Base-by-base conservation (phyloP, 176 grass and related monocot genomes). In the Canna indica region DNA sequence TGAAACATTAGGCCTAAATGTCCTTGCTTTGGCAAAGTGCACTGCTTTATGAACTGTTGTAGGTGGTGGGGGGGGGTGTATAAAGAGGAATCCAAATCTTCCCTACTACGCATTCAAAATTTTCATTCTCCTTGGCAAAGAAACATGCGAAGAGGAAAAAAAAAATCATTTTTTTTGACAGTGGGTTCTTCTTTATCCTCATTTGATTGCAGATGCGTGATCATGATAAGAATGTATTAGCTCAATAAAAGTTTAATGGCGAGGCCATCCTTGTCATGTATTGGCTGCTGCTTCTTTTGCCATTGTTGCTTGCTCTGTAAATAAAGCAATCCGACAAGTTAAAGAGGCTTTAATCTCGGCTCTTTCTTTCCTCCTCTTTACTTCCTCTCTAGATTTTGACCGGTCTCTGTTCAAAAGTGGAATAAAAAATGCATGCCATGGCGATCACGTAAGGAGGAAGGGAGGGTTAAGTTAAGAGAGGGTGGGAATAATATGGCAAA, bases 1-100 rank as follows among this genome's bases (percentile, higher is more conserved):
- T 88, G 85, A 79, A 47, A 79, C 71, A 81, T 88, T 72, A 58
- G 47, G 45, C 54, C 73, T 62, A 63, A 65, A 73, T 81, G 71
- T 71, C 80, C 77, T 85, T 65, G 66, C 76, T 85, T 90, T 83
- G 67, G 68, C 34, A 70, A 58, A 69, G 79, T 80, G 83, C 85
- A 70, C 82, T 77, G 73, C 70, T 85, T 73, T 90, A 35, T 52
- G 28, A 67, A 39, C 22, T 66, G 64, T 67, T 41, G 36, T 38
- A 41, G 35, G 1, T 27, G 64, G 46, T 84, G 76, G 60, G 64
- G 59, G 47, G 58, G 74, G 66, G 16, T 75, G 60, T 82, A 79
- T 82, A 82, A 74, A 80, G 64, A 68, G 73, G 60, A 78, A 13
- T 62, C 74, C 26, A 50, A 84, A 67, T 81, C 75, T 84, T 85